Conservation (phyloP, 2,329 filamentous ascomycete genomes). For the Hyphodiscus sp. region DNA sequence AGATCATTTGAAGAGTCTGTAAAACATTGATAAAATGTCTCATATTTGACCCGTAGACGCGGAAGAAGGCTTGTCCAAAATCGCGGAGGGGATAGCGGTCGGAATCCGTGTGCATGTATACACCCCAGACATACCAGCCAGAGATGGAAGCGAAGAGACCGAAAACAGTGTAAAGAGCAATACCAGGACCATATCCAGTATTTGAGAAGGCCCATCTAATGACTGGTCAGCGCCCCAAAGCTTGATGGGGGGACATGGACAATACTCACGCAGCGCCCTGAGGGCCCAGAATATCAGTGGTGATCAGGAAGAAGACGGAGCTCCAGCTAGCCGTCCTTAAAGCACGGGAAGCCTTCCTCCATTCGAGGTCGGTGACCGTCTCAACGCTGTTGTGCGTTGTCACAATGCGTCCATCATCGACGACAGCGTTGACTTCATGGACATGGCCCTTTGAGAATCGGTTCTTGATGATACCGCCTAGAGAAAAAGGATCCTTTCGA, state of each 20-base stretch:
- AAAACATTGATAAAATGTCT: constrained; percentile 42
- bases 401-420: constrained; percentile 6
- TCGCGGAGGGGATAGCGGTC: constrained; percentile 15
- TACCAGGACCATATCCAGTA: constrained; percentile 21
- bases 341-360: constrained; percentile 40
- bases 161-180: constrained; percentile 22
- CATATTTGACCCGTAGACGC: constrained; percentile 37
- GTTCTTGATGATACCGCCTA: constrained; percentile 17
- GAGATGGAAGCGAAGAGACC: constrained; percentile 21
- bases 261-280: constrained; percentile 12
- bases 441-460: constrained; percentile 17
- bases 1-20: constrained; percentile 40
- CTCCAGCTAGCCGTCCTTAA: constrained; percentile 40
- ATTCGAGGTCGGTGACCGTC: constrained; percentile 35
- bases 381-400: constrained; percentile 5
- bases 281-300: constrained; percentile 22
- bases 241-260: constrained; percentile 12
- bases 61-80: constrained; percentile 35
- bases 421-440: constrained; percentile 2
- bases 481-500: constrained; percentile 14
- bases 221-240: constrained; percentile 18
- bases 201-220: constrained; percentile 33
- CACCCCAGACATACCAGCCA: constrained; percentile 20
- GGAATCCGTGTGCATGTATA: constrained; percentile 19
- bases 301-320: constrained; percentile 34